A percentile compares a stretch with the other conserved stretches of the same genome.
Evolutionary conservation across 257 asterid species (phyloP).

Genomic region (Nicotiana undulata): DNA sequence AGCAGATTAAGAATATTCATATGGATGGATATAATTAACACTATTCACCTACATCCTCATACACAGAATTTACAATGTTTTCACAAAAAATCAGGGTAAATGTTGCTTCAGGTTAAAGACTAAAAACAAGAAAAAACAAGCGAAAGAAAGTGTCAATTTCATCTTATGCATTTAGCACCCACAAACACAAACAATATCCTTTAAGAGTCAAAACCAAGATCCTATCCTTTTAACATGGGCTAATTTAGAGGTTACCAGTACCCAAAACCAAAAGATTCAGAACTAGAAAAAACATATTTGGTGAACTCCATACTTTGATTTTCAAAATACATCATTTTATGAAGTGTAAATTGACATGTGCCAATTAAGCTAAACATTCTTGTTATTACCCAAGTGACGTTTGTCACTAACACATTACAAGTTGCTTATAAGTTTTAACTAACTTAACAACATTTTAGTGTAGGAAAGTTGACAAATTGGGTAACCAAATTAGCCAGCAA

Average conservation of each 20-base stretch:
- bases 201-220: neutral
- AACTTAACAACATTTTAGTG: neutral
- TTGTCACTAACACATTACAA: neutral
- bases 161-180: neutral
- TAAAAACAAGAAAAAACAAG: neutral
- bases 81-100: neutral
- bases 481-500: neutral
- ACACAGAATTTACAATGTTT: neutral
- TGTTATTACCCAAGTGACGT: neutral
- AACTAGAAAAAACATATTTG: neutral
- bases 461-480: conserved; percentile 1
- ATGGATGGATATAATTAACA: neutral
- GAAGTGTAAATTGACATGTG: neutral
- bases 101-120: neutral
- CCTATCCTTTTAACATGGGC: neutral
- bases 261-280: neutral
- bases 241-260: neutral
- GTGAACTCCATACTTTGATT: neutral
- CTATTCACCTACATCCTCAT: neutral
- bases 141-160: neutral
- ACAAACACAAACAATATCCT: neutral
- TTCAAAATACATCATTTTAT: neutral
- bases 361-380: neutral
- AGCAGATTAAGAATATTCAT: neutral
- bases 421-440: neutral